Conservation (phyloP, 192 early-diverging fungal species). For the Chytriomyces sp. region DNA sequence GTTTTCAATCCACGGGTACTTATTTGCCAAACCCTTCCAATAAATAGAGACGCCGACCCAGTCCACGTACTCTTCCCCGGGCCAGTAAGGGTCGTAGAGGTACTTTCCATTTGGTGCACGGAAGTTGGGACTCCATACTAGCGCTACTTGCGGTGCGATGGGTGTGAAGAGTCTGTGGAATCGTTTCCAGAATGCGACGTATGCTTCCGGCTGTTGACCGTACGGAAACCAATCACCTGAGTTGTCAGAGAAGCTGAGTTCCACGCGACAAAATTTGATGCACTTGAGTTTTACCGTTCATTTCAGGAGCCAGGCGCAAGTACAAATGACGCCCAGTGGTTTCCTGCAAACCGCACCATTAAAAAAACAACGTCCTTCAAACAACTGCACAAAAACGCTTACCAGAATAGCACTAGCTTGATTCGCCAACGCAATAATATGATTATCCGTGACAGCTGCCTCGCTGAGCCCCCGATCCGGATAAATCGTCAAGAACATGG, state of each 20-base stretch:
- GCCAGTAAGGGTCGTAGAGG: conserved; percentile 34
- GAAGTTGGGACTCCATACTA: conserved; percentile 29
- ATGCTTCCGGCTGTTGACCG: conserved; percentile 20
- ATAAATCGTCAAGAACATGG: conserved; percentile 35
- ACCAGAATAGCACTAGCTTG: neutral
- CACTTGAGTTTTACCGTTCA: conserved; percentile 25
- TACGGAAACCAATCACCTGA: conserved; percentile 27
- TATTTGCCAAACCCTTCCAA: conserved; percentile 12
- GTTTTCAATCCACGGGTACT: conserved; percentile 12
- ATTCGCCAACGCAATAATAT: conserved; percentile 14
- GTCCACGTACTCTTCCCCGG: conserved; percentile 44
- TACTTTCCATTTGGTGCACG: conserved; percentile 1
- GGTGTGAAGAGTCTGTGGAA: neutral
- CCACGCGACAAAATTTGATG: neutral
- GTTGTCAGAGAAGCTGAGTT: neutral
- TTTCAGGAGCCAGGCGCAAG: conserved; percentile 35
- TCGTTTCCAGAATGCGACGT: conserved; percentile 16
- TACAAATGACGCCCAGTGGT: conserved; percentile 23
- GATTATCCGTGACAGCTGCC: neutral
- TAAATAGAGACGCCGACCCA: conserved; percentile 35
- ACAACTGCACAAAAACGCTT: too few relatives aligned
- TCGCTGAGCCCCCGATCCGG: conserved; percentile 3
- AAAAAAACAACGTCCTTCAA: neutral
- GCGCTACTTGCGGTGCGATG: neutral
- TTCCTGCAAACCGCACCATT: neutral